A percentile compares a stretch with the other conserved stretches of the same genome.
Conservation (phyloP, 106 monocot species). For the Posidonia australis region DNA sequence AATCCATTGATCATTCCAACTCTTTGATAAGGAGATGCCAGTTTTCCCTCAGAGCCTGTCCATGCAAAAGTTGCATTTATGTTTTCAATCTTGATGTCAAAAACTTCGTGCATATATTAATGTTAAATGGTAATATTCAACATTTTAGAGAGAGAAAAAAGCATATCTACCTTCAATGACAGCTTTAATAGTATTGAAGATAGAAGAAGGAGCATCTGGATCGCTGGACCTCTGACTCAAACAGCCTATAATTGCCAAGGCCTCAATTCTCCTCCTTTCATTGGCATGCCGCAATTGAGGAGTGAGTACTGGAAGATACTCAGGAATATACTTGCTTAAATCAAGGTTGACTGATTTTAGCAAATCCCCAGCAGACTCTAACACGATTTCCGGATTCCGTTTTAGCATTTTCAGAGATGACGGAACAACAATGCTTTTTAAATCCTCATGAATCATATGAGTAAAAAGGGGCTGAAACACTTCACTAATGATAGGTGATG, state of each 20-base stretch:
- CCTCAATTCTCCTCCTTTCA: conserved; percentile 63
- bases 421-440: conserved; percentile 54
- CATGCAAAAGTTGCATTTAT: background rate
- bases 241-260: conserved; percentile 56
- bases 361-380: conserved; percentile 65
- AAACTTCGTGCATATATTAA: no score
- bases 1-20: conserved; percentile 81
- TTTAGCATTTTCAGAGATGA: conserved; percentile 84
- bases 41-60: conserved; percentile 90
- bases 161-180: conserved; percentile 51
- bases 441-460: conserved; percentile 68
- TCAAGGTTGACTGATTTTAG: conserved; percentile 54
- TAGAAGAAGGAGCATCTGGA: conserved; percentile 60
- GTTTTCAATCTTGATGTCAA: background rate
- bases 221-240: conserved; percentile 84
- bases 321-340: conserved; percentile 78
- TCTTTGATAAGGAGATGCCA: conserved; percentile 77
- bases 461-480: conserved; percentile 63
- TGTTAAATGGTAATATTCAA: background rate
- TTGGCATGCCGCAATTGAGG: conserved; percentile 81
- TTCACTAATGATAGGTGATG: conserved; percentile 35
- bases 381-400: conserved; percentile 89
- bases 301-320: conserved; percentile 71
- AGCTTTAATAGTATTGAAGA: conserved; percentile 60
- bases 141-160: background rate